Evolutionary conservation across 495 filamentous ascomycete genomes (phyloP), one percentile per base, ranked within the genome.

Genomic region (Penicillium turbatum): DNA sequence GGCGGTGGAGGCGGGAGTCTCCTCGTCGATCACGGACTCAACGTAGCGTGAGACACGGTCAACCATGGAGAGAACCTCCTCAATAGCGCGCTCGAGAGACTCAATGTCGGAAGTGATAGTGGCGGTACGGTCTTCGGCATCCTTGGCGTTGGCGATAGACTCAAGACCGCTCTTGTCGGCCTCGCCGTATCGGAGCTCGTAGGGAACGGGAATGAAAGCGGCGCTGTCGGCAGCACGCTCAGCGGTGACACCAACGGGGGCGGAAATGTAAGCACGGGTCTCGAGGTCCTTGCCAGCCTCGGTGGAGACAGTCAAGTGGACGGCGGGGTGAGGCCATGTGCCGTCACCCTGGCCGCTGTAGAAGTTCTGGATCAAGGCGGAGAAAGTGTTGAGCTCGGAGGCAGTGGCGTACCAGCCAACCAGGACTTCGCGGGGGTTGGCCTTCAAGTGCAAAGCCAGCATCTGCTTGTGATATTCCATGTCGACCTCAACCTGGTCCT

Each of bases 391-490:
- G 65, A 98, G 82, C 74, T 96, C 90, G 61, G 86, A 82, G 62
- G 86, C 89, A 16, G 95, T 98, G 56, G 95, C 95, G 76, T 98
- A 98, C 93, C 93, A 98, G 61, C 93, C 93, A 29, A 98, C 86
- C 16, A 98, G 81, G 24, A 92, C 84, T 73, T 98, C 93, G 69
- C 89, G 86, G 11, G 95, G 93, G 72, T 91, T 90, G 15, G 91
- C 92, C 78, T 90, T 90, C 59, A 96, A 82, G 68, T 96, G 92
- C 57, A 98, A 79, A 15, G 85, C 85, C 15, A 97, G 83, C 93
- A 98, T 97, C 69, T 92, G 89, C 82, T 97, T 97, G 73, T 98
- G 93, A 69, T 97, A 98, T 72, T 97, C 93, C 82, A 98, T 96
- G 72, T 98, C 93, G 54, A 98, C 95, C 68, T 98, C 93, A 62